phyloP scores from a whole-genome alignment of 1,284 basidiomycete species.

The Rhodotorula sp. region DNA sequence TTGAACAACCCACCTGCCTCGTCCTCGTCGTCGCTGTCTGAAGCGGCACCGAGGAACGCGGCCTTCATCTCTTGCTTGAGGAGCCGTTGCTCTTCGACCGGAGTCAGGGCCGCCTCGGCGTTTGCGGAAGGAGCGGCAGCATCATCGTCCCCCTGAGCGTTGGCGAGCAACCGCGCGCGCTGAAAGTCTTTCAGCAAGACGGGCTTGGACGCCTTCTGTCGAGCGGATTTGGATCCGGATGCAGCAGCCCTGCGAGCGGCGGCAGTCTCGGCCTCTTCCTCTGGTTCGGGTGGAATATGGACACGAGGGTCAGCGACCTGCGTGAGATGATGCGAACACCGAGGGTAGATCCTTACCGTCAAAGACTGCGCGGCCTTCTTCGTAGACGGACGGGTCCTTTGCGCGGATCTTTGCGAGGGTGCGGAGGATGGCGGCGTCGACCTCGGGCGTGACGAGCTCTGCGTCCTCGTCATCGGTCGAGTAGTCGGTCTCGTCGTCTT shows the following conservation, averaged over 20 bases:
- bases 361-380: constrained; percentile 58
- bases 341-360: constrained; percentile 57
- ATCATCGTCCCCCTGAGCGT: constrained; percentile 25
- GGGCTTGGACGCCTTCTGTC: constrained; percentile 45
- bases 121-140: constrained; percentile 18
- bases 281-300: constrained; percentile 22
- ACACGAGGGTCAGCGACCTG: background rate
- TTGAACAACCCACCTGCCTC: constrained; percentile 61
- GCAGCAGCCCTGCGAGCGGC: constrained; percentile 47
- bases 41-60: constrained; percentile 66
- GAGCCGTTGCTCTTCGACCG: constrained; percentile 65
- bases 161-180: constrained; percentile 50
- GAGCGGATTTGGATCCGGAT: constrained; percentile 18
- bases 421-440: constrained; percentile 91
- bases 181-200: constrained; percentile 54
- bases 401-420: constrained; percentile 82
- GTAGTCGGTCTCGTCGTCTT: constrained; percentile 61
- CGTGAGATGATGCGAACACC: constrained; percentile 22
- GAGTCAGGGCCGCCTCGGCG: constrained; percentile 15
- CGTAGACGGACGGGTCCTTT: constrained; percentile 81
- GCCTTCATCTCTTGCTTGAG: constrained; percentile 79
- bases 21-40: constrained; percentile 55
- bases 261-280: constrained; percentile 47
- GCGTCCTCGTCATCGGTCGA: constrained; percentile 80
- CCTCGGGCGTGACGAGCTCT: constrained; percentile 86